phyloP scores from a whole-genome alignment of 805 yeast species.

The Maudiozyma saulgeensis region DNA sequence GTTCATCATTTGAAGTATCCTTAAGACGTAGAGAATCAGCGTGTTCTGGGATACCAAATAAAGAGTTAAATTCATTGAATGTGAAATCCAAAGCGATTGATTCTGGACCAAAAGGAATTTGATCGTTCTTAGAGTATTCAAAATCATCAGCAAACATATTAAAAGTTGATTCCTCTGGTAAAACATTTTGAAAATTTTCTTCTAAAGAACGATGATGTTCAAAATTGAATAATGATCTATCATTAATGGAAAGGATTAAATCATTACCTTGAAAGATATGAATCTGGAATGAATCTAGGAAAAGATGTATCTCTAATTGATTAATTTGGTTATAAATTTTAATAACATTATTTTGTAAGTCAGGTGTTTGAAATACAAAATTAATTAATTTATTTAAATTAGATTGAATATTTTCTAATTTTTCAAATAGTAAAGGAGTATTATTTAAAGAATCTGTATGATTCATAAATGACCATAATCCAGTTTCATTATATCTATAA shows the following conservation, averaged over 20 bases:
- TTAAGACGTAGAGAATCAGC: conserved; percentile 69
- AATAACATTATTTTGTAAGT: conserved; percentile 4
- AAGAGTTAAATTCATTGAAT: conserved; percentile 49
- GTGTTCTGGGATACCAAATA: conserved; percentile 96
- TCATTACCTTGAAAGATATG: conserved; percentile 37
- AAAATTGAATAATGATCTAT: conserved; percentile 58
- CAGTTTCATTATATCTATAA: conserved; percentile 52
- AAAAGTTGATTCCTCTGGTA: conserved; percentile 52
- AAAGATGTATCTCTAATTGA: conserved; percentile 32
- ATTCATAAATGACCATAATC: conserved; percentile 44
- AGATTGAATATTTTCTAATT: conserved; percentile 1
- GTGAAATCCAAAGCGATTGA: conserved; percentile 72
- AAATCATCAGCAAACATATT: conserved; percentile 67
- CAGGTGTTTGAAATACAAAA: conserved; percentile 8
- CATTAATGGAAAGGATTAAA: conserved; percentile 53
- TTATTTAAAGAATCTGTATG: background rate
- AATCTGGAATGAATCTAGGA: conserved; percentile 27
- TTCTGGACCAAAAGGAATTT: conserved; percentile 78
- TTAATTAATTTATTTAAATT: conserved; percentile 8
- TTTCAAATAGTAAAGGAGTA: background rate
- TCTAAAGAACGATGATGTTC: conserved; percentile 64
- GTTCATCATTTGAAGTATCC: conserved; percentile 55
- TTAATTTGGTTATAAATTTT: conserved; percentile 3
- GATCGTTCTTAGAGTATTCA: conserved; percentile 55
- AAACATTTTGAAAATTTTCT: conserved; percentile 33